Evolutionary conservation across 2,329 filamentous ascomycete species (phyloP), one percentile per base, ranked within the genome.

Genomic region (Chrysoporthe puriensis): DNA sequence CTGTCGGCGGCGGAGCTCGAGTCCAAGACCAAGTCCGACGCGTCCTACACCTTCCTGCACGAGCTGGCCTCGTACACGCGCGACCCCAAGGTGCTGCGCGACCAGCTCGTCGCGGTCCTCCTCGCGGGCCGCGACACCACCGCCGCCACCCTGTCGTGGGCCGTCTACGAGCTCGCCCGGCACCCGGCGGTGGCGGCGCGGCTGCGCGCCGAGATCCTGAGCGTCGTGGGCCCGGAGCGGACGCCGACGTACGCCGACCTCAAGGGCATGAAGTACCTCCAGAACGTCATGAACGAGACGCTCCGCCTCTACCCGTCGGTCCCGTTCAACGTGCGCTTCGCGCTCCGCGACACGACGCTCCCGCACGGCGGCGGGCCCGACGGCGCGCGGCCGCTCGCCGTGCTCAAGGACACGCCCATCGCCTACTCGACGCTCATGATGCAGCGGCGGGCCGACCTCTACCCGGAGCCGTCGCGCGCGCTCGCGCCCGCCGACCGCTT

Each of bases 121-220:
- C 86, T 97, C 18, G 94, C 94, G 1, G 94, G 93, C 14, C 87
- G 92, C 50, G 94, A 97, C 78, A 97, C 94, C 16, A 97, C 94
- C 0, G 94, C 94, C 42, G 87, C 85, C 18, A 93, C 92, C 0
- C 84, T 97, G 0, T 91, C 89, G 0, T 97, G 93, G 90, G 84
- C 87, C 46, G 84, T 97, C 68, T 96, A 96, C 78, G 93, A 97
- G 78, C 84, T 97, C 1, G 86, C 90, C 48, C 87, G 88, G 18
- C 85, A 92, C 72, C 93, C 93, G 0, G 81, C 87, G 2, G 84
- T 88, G 2, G 86, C 93, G 3, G 77, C 81, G 63, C 91, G 88
- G 76, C 84, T 97, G 63, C 88, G 94, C 34, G 78, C 81, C 34
- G 93, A 97, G 78, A 93, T 97, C 74, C 77, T 89, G 36, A 76